Percentiles rank a stretch among this genome's conserved stretches.
Conservation (phyloP, 225 moss, liverwort and hornwort genomes). For the Thuidium tamariscinum region DNA sequence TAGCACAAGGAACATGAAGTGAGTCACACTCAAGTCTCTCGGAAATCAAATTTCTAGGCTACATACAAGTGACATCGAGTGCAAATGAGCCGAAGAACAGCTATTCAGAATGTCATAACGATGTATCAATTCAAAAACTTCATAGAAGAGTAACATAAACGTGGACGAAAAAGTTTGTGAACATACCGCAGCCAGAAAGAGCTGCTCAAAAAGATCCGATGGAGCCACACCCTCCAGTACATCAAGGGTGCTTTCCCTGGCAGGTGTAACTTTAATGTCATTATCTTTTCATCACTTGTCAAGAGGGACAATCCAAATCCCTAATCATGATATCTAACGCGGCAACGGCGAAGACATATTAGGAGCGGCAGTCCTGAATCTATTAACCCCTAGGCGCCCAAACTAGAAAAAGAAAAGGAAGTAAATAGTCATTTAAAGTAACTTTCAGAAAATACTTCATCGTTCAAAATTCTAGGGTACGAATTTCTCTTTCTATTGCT, state of each 20-base stretch:
- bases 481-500: neutral
- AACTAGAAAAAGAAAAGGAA: neutral
- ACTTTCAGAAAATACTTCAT: neutral
- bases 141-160: neutral
- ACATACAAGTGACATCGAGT: neutral
- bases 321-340: neutral
- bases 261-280: neutral
- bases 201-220: slow-evolving; percentile 69
- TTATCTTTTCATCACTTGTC: neutral
- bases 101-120: slow-evolving; percentile 13
- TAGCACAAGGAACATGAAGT: neutral
- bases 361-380: neutral
- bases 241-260: slow-evolving; percentile 88
- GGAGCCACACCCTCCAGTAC: slow-evolving; percentile 63
- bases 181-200: slow-evolving; percentile 70
- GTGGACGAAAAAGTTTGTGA: neutral
- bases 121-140: neutral
- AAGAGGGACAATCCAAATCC: neutral
- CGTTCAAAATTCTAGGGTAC: neutral
- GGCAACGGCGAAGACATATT: neutral
- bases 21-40: neutral
- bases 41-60: neutral
- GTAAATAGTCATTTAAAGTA: neutral
- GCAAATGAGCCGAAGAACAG: neutral
- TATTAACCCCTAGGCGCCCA: neutral